phyloP scores from a whole-genome alignment of 495 filamentous ascomycete genomes.

The Aspergillus haitiensis region DNA sequence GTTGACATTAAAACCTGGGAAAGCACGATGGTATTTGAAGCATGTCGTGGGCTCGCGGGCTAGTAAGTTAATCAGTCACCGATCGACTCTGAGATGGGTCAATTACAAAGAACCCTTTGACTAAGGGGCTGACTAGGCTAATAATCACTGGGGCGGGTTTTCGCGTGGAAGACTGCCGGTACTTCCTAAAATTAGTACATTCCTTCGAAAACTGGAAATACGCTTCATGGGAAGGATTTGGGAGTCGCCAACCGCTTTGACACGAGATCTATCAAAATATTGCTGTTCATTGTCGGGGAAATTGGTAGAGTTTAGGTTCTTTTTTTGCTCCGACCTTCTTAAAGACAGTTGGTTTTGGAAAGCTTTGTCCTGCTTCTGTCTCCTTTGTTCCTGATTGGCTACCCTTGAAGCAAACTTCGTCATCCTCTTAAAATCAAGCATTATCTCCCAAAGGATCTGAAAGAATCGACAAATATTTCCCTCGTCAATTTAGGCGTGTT shows the following conservation, averaged over 20 bases:
- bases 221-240: background rate
- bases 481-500: background rate
- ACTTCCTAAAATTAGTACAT: slow-evolving; percentile 24
- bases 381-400: slow-evolving; percentile 1
- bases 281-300: too few relatives aligned
- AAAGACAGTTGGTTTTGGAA: background rate
- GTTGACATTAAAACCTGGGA: background rate
- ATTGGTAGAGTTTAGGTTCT: background rate
- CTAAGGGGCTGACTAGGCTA: slow-evolving; percentile 28
- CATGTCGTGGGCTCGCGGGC: background rate
- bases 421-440: background rate
- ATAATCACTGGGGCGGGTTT: slow-evolving; percentile 28
- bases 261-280: slow-evolving; percentile 5
- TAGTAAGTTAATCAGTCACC: slow-evolving; percentile 16
- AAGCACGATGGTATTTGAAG: slow-evolving; percentile 2
- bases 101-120: slow-evolving; percentile 17
- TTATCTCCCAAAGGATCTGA: background rate
- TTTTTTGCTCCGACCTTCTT: background rate
- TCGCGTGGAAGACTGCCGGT: slow-evolving; percentile 26
- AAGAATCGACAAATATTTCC: background rate
- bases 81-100: slow-evolving; percentile 26
- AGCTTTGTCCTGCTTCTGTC: background rate
- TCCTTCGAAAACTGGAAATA: slow-evolving; percentile 8
- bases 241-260: background rate
- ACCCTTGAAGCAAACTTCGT: background rate